A percentile compares a stretch with the other conserved stretches of the same genome.
These are phyloP conservation scores for Fusarium sp. DNA, from an alignment of 2,329 filamentous ascomycete genomes.

Conservation along the genomic window DNA sequence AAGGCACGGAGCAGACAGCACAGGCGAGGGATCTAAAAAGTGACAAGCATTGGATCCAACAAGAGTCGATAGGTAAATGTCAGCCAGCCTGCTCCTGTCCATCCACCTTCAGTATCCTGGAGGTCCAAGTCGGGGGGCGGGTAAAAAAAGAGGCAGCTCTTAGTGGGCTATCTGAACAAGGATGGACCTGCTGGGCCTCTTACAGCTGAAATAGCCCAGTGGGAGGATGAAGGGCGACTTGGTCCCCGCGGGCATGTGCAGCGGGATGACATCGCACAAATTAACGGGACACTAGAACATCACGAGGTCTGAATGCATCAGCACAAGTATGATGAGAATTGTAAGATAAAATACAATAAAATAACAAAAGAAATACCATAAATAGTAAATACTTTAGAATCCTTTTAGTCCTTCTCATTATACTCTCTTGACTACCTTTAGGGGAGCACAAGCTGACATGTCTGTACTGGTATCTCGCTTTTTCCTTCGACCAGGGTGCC, in stretches of 20 bases:
- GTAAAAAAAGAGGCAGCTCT: slow-evolving; percentile 24
- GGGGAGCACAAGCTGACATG: neutral
- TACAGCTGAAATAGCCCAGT: slow-evolving; percentile 15
- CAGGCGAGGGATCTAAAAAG: slow-evolving; percentile 19
- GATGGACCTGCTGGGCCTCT: slow-evolving; percentile 22
- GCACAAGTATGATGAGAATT: too few relatives aligned
- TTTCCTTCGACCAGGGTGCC: neutral
- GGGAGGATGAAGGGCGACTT: slow-evolving; percentile 21
- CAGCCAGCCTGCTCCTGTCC: slow-evolving; percentile 16
- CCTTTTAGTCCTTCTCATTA: neutral
- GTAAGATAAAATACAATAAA: neutral
- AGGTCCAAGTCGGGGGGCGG: slow-evolving; percentile 30
- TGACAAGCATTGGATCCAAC: slow-evolving; percentile 28
- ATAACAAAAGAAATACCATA: neutral
- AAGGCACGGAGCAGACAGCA: neutral
- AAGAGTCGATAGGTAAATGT: slow-evolving; percentile 24
- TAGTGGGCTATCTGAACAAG: slow-evolving; percentile 27
- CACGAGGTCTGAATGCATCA: too few relatives aligned
- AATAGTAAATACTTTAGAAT: neutral
- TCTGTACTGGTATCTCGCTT: neutral
- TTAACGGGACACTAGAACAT: neutral
- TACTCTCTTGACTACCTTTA: neutral
- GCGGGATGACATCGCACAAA: slow-evolving; percentile 12
- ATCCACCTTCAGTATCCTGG: slow-evolving; percentile 17
- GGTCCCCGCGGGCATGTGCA: slow-evolving; percentile 31